These are phyloP conservation scores for Silene coronaria DNA, from an alignment of 179 eudicot species.

Conservation along the genomic window DNA sequence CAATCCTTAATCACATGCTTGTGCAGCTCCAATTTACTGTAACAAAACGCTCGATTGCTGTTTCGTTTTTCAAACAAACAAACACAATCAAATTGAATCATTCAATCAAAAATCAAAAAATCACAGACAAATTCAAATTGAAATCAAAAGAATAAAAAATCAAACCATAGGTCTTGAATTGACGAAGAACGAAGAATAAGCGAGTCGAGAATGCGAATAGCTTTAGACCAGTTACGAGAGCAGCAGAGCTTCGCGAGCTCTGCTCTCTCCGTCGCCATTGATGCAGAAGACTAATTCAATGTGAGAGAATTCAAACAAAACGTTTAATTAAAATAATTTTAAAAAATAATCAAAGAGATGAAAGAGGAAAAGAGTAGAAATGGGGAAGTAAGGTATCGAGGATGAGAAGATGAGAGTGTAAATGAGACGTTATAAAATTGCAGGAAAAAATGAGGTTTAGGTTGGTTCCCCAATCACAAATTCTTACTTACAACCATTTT, in stretches of 20 bases:
- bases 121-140: not conserved
- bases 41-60: constrained; percentile 97
- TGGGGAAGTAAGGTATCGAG: not conserved
- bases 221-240: constrained; percentile 92
- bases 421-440: constrained; percentile 5
- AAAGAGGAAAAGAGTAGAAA: not conserved
- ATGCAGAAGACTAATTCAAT: not conserved
- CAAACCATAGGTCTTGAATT: constrained; percentile 80
- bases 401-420: constrained; percentile 6
- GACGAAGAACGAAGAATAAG: constrained; percentile 54
- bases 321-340: not conserved
- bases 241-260: constrained; percentile 80
- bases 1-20: constrained; percentile 96
- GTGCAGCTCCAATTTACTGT: constrained; percentile 95
- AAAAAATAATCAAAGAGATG: not conserved
- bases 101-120: not conserved
- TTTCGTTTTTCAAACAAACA: not conserved
- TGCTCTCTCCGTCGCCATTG: constrained; percentile 64
- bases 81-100: not conserved
- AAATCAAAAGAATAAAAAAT: not conserved
- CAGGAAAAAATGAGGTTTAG: not conserved
- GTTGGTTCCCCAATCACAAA: no score
- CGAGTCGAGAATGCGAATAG: constrained; percentile 90
- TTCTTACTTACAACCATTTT: no score
- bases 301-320: no score